Evolutionary conservation across 1,139 yeast species (phyloP).

Genomic region (Scheffersomyces stambukii): DNA sequence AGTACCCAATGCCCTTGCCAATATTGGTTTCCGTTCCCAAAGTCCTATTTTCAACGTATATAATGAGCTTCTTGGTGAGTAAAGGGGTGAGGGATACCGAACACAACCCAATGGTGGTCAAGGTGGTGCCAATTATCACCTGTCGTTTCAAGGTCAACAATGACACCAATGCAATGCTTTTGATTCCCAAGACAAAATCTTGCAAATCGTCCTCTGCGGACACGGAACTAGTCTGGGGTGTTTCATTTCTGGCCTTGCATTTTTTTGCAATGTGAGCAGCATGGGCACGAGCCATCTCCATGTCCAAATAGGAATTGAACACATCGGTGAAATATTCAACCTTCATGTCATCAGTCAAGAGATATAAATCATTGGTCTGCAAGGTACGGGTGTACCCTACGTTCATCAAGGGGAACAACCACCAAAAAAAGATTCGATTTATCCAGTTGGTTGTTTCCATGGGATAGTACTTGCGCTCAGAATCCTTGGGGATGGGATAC

Average conservation of each 20-base stretch:
- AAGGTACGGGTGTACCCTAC: constrained; percentile 69
- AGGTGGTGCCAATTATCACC: constrained; percentile 18
- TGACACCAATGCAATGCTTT: constrained; percentile 14
- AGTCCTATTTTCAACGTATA: constrained; percentile 23
- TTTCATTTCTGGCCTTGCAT: constrained; percentile 22
- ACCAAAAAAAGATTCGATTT: constrained; percentile 42
- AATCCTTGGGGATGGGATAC: constrained; percentile 46
- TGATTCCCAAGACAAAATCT: constrained; percentile 20
- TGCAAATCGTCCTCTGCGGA: constrained; percentile 22
- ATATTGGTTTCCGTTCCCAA: constrained; percentile 16
- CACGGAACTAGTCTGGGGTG: constrained; percentile 16
- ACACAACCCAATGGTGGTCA: constrained; percentile 15
- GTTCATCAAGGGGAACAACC: constrained; percentile 56
- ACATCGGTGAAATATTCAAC: constrained; percentile 41
- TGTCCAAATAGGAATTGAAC: constrained; percentile 29
- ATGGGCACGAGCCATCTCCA: constrained; percentile 28
- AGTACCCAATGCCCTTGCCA: constrained; percentile 38
- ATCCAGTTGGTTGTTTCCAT: constrained; percentile 24
- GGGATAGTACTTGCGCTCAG: constrained; percentile 47
- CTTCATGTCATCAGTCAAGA: constrained; percentile 46
- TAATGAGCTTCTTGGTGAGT: constrained; percentile 25
- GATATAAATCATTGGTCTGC: constrained; percentile 58
- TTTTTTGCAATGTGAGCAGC: constrained; percentile 18
- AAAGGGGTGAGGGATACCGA: constrained; percentile 22
- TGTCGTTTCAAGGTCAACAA: constrained; percentile 26